These are phyloP conservation scores for Elongisporangium anandrum DNA, from an alignment of 352 stramenopile genomes.

Conservation along the genomic window DNA sequence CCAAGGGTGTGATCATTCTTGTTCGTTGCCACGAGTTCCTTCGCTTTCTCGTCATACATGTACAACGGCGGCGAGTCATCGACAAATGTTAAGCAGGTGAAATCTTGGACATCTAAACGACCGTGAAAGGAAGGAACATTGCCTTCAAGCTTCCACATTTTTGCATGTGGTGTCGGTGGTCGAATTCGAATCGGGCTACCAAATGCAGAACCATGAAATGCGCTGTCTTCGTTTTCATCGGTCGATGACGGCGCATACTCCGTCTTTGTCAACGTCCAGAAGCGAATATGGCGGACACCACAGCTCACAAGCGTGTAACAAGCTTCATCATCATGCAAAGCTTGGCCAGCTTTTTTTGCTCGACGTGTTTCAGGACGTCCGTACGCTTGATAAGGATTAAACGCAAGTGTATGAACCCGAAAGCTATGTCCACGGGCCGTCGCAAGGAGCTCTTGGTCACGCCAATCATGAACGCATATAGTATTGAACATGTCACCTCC, in stretches of 20 bases:
- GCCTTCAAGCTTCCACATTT: constrained; percentile 70
- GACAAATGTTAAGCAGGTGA: constrained; percentile 61
- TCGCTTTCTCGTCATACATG: constrained; percentile 41
- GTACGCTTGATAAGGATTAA: constrained; percentile 71
- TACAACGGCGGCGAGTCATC: constrained; percentile 62
- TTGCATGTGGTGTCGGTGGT: constrained; percentile 50
- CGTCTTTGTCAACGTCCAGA: constrained; percentile 65
- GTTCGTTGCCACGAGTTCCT: constrained; percentile 37
- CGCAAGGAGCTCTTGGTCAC: constrained; percentile 44
- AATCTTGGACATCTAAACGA: constrained; percentile 65
- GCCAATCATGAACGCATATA: constrained; percentile 74
- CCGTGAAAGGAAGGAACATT: constrained; percentile 71
- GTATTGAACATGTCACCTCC: constrained; percentile 77
- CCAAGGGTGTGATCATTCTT: constrained; percentile 52
- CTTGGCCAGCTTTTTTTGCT: constrained; percentile 50
- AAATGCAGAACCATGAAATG: constrained; percentile 61
- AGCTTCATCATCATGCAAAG: constrained; percentile 59
- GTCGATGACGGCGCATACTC: constrained; percentile 36
- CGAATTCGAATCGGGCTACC: constrained; percentile 38
- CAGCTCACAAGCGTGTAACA: constrained; percentile 76
- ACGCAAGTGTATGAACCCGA: constrained; percentile 54
- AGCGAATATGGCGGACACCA: constrained; percentile 67
- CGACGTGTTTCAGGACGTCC: constrained; percentile 44
- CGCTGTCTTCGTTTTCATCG: constrained; percentile 48
- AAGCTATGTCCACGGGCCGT: constrained; percentile 63